Percentiles rank a stretch among this genome's conserved stretches.
Evolutionary conservation across 495 filamentous ascomycete species (phyloP).

Genomic region (Penicillium alfredii): DNA sequence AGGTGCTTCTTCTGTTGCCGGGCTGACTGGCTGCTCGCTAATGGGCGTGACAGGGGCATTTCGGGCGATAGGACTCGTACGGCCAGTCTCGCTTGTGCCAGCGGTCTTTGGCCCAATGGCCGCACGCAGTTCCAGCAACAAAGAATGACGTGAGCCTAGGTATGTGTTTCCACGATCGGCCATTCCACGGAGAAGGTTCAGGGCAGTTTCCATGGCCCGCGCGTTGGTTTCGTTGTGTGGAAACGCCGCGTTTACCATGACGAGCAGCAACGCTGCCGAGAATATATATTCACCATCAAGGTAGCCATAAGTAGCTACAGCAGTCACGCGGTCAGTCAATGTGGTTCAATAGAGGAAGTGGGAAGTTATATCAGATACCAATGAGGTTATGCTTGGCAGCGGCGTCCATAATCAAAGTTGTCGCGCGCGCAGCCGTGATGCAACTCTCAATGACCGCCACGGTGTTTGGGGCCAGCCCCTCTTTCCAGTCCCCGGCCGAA

Average conservation of each 20-base stretch:
- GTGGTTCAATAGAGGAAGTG: background rate
- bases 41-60: slow-evolving; percentile 11
- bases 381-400: slow-evolving; percentile 40
- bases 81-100: background rate
- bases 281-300: slow-evolving; percentile 47
- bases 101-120: slow-evolving; percentile 19
- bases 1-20: slow-evolving; percentile 1
- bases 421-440: slow-evolving; percentile 41
- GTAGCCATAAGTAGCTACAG: slow-evolving; percentile 44
- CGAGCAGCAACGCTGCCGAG: slow-evolving; percentile 41
- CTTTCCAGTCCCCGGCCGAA: slow-evolving; percentile 34
- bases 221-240: slow-evolving; percentile 33
- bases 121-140: slow-evolving; percentile 32
- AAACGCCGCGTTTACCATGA: slow-evolving; percentile 47
- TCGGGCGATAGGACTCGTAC: background rate
- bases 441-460: slow-evolving; percentile 44
- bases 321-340: background rate
- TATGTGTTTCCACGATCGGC: slow-evolving; percentile 44
- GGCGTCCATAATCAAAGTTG: slow-evolving; percentile 41
- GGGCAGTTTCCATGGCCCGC: slow-evolving; percentile 36
- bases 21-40: slow-evolving; percentile 12
- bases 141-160: slow-evolving; percentile 34
- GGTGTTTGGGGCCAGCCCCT: slow-evolving; percentile 35
- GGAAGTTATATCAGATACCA: slow-evolving; percentile 16
- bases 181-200: slow-evolving; percentile 40